Evolutionary conservation across 2,329 filamentous ascomycete species (phyloP).

Genomic region (Ceratocystis papillata): DNA sequence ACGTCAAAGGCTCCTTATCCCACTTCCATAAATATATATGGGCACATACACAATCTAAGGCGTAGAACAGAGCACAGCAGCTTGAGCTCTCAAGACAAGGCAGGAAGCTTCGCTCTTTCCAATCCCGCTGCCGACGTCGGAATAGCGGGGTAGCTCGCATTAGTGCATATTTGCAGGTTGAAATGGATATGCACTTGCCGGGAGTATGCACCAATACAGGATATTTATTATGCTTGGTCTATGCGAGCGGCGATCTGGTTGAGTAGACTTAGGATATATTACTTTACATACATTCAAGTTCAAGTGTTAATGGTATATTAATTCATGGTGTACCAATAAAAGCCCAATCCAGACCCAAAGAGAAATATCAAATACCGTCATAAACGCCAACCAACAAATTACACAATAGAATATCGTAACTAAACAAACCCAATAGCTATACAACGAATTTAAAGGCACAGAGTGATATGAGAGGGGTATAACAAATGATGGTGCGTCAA

Average conservation of each 20-base stretch:
- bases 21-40: background rate
- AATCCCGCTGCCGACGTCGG: slow-evolving; percentile 13
- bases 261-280: no score
- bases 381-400: no score
- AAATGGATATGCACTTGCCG: background rate
- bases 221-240: background rate
- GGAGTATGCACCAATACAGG: background rate
- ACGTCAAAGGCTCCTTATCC: background rate
- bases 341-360: no score
- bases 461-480: no score
- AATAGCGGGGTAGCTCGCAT: slow-evolving; percentile 11
- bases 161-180: background rate
- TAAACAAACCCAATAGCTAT: no score
- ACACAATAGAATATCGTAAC: no score
- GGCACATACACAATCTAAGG: background rate
- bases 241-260: no score
- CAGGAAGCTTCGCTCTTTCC: background rate
- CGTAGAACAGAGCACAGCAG: background rate
- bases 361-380: no score
- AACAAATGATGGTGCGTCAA: background rate
- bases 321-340: no score
- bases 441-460: no score
- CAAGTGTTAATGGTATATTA: no score
- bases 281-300: no score
- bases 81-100: background rate